These are phyloP conservation scores for Flaveria trinervia DNA, from an alignment of 129 eudicot species.

Conservation along the genomic window DNA sequence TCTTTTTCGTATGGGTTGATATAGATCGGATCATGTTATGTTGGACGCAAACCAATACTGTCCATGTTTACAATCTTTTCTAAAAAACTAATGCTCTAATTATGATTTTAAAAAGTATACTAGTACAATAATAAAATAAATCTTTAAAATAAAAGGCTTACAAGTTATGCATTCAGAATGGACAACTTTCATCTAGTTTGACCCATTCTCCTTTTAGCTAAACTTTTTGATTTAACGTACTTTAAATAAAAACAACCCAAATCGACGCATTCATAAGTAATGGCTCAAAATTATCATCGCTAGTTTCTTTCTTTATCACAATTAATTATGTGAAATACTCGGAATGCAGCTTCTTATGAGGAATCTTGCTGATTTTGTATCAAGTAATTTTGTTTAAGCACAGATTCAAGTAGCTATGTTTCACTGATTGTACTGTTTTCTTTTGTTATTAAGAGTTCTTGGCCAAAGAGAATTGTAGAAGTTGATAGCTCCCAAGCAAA, in stretches of 20 bases:
- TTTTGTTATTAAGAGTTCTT: constrained; percentile 59
- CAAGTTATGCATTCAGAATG: background rate
- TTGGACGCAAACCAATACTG: background rate
- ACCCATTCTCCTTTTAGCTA: background rate
- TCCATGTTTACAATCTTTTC: background rate
- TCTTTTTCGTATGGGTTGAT: background rate
- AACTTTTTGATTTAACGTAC: background rate
- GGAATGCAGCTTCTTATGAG: background rate
- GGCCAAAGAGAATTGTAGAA: constrained; percentile 75
- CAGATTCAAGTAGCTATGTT: constrained; percentile 5
- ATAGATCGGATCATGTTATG: background rate
- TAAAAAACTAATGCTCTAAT: background rate
- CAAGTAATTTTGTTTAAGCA: constrained; percentile 3
- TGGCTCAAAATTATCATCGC: background rate
- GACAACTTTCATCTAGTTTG: background rate
- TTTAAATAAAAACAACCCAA: constrained; percentile 2
- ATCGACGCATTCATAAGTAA: background rate
- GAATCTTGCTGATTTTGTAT: constrained; percentile 4
- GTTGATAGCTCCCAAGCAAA: constrained; percentile 56
- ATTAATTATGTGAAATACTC: background rate
- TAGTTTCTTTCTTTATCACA: background rate
- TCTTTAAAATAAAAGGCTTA: background rate
- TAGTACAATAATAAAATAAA: background rate
- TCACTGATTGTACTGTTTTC: background rate
- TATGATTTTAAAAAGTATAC: background rate